A percentile compares a stretch with the other conserved stretches of the same genome.
These are phyloP conservation scores for Colletotrichum tropicicola DNA, from an alignment of 2,329 filamentous ascomycete genomes.

Conservation along the genomic window DNA sequence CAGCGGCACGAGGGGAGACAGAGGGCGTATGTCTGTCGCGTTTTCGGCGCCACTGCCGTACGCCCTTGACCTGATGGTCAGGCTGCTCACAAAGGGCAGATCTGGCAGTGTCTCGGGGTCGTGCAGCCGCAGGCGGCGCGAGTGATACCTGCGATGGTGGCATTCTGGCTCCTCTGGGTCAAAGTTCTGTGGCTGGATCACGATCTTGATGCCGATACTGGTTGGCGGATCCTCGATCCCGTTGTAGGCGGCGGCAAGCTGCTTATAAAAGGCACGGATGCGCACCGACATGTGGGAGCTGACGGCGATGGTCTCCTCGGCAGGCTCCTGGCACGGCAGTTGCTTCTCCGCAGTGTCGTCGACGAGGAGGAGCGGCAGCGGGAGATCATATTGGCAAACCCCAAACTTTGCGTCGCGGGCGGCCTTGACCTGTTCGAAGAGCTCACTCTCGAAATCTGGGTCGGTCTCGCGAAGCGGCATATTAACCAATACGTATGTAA, in stretches of 20 bases:
- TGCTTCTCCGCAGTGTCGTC: background rate
- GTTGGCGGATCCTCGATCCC: background rate
- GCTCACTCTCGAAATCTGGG: constrained; percentile 5
- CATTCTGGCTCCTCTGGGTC: constrained; percentile 13
- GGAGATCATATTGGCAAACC: background rate
- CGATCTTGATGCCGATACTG: constrained; percentile 7
- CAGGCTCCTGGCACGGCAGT: constrained; percentile 29
- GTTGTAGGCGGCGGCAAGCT: constrained; percentile 23
- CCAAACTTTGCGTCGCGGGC: background rate
- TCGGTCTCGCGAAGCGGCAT: constrained; percentile 23
- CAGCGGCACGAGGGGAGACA: constrained; percentile 34
- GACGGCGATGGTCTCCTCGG: constrained; percentile 28
- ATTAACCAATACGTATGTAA: background rate
- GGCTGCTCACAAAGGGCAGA: constrained; percentile 28
- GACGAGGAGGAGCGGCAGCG: constrained; percentile 13
- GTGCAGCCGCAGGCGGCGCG: constrained; percentile 31
- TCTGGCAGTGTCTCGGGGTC: constrained; percentile 30
- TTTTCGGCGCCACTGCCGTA: background rate
- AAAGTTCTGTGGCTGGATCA: constrained; percentile 24
- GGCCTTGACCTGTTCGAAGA: background rate
- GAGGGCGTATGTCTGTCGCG: constrained; percentile 29
- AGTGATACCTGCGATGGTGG: constrained; percentile 31
- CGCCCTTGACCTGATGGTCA: constrained; percentile 14
- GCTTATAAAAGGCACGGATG: constrained; percentile 27
- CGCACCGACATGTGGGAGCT: constrained; percentile 31